These are phyloP conservation scores for Brachypodium distachyon DNA, from an alignment of 202 grass and related monocot species.

Conservation along the genomic window DNA sequence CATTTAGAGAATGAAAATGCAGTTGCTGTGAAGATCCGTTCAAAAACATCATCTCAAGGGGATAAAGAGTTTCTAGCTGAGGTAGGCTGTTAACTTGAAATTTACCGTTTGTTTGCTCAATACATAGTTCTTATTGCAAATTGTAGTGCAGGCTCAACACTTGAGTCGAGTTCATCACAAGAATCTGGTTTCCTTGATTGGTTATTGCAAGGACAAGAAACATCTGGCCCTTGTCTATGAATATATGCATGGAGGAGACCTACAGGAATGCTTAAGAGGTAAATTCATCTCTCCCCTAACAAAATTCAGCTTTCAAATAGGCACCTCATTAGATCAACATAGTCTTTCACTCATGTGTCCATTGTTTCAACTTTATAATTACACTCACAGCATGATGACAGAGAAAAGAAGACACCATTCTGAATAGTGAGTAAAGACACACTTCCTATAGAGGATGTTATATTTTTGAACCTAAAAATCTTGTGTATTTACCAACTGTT, in stretches of 20 bases:
- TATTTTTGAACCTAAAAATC: no score
- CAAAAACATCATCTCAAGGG: slow-evolving; percentile 44
- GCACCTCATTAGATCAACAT: background rate
- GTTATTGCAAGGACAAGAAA: slow-evolving; percentile 54
- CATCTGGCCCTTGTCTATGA: slow-evolving; percentile 59
- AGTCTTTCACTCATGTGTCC: background rate
- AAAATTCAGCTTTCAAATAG: background rate
- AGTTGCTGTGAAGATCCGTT: slow-evolving; percentile 54
- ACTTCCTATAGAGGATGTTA: no score
- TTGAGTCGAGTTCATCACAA: slow-evolving; percentile 52
- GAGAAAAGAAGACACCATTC: background rate
- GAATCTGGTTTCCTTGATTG: slow-evolving; percentile 50
- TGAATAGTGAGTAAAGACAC: background rate
- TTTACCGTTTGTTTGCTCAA: background rate
- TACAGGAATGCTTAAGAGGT: slow-evolving; percentile 51
- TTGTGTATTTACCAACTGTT: no score
- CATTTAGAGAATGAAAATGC: slow-evolving; percentile 40
- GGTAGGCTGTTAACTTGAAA: slow-evolving; percentile 17
- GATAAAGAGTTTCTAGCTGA: slow-evolving; percentile 55
- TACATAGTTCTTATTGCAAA: background rate
- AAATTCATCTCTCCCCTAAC: background rate
- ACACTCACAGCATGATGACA: background rate
- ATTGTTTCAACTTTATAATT: background rate
- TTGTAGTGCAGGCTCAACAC: slow-evolving; percentile 52
- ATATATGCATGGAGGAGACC: slow-evolving; percentile 50